Evolutionary conservation across 2,329 filamentous ascomycete species (phyloP), one percentile per base, ranked within the genome.

Genomic region (Calonectria fujianensis): DNA sequence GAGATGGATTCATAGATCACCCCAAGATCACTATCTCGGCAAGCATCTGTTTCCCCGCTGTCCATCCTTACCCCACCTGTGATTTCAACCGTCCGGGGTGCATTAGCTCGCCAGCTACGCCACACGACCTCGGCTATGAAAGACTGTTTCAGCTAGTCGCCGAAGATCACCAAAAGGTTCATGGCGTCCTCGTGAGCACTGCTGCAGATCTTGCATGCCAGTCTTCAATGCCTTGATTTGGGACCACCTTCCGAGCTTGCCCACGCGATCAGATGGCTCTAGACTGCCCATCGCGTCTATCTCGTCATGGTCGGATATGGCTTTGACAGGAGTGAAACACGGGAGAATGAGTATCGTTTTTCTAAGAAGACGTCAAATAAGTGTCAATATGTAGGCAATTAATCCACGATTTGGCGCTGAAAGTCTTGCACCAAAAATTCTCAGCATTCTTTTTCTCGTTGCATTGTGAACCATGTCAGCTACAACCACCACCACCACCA

Each of bases 201-300:
- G 8, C n/a, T 37, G 35, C 37, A 63, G 57, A 63, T 63, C 57
- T 16, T 27, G 24, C 4, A 14, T 6, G 35, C 14, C 7, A 41
- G 24, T 29, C 13, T 41, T 39, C 37, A 41, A 41, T 39, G 11
- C 24, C 57, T 16, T 16, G 57, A 63, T 63, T 63, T 63, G 35
- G 57, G 57, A 41, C 57, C 57, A 63, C 35, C 29, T 63, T 63
- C 57, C 57, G 57, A 63, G 29, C 31, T 10, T 32, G 18, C 52
- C 29, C 52, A 9, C 29, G 24, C 37, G 35, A 63, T 63, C 57
- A 63, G 57, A 63, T 37, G 27, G 37, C 20, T 63, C 57, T 24
- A 37, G 39, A 24, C 14, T 41, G n/a, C 10, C 35, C 4, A 29
- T 31, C 29, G 24, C 51, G 27, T 54, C 51, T 27, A 31, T 54